phyloP scores from a whole-genome alignment of 2,329 filamentous ascomycete species.

The Beauveria varroae region DNA sequence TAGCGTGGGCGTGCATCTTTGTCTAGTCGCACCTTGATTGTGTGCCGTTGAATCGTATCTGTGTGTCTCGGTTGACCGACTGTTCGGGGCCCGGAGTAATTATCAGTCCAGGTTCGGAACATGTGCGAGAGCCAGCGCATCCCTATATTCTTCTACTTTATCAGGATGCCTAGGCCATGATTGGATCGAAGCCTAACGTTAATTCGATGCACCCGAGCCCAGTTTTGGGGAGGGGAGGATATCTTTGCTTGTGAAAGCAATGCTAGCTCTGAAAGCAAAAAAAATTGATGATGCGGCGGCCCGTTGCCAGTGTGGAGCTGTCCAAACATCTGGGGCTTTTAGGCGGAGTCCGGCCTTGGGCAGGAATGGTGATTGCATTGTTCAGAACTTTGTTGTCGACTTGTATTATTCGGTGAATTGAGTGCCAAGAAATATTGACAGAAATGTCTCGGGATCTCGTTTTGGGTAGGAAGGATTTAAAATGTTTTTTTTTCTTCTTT shows the following conservation, averaged over 20 bases:
- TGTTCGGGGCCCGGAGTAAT: neutral
- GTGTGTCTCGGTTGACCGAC: neutral
- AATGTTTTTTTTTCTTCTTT: no score
- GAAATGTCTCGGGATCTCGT: neutral
- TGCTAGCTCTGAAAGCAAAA: neutral
- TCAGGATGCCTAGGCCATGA: neutral
- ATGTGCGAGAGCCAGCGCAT: neutral
- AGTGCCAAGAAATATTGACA: neutral
- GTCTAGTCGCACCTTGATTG: neutral
- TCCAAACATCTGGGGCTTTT: neutral
- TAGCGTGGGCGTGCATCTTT: no score
- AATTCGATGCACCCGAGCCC: neutral
- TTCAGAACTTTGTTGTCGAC: neutral
- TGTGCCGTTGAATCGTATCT: neutral
- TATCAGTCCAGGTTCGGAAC: neutral
- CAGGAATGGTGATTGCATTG: neutral
- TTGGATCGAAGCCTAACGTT: neutral
- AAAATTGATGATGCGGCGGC: conserved; percentile 7
- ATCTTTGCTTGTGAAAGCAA: neutral
- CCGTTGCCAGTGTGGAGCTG: conserved; percentile 4
- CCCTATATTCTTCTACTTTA: neutral
- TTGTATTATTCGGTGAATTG: neutral
- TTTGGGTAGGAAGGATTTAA: no score
- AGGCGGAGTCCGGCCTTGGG: neutral
- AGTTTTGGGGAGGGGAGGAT: neutral